Evolutionary conservation across 305 asterid genomes (phyloP).

Genomic region (Fraxinus nigra): DNA sequence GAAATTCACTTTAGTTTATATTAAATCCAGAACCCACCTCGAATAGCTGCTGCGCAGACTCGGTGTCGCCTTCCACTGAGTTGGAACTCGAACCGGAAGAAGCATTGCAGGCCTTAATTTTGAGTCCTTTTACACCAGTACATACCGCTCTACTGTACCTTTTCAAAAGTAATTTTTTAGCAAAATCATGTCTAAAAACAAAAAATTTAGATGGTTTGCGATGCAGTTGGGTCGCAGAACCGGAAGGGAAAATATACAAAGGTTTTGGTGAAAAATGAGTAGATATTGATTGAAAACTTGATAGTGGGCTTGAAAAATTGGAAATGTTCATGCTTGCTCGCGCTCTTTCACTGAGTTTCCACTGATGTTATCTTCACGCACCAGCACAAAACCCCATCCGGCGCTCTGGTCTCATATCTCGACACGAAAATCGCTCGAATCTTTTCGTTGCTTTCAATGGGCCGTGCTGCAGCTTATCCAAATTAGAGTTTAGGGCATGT

Average conservation of each 20-base stretch:
- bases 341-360: not conserved
- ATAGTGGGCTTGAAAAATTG: conserved; percentile 17
- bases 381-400: not conserved
- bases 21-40: conserved; percentile 39
- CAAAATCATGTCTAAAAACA: conserved; percentile 16
- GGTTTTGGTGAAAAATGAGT: conserved; percentile 29
- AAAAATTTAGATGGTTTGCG: conserved; percentile 25
- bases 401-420: not conserved
- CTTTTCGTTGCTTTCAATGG: not conserved
- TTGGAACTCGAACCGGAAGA: conserved; percentile 32
- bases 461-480: not conserved
- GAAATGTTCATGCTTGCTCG: conserved; percentile 16
- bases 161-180: conserved; percentile 22
- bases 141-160: conserved; percentile 10
- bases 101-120: conserved; percentile 32
- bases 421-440: not conserved
- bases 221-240: conserved; percentile 29
- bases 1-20: not conserved
- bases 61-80: conserved; percentile 33
- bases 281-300: conserved; percentile 1
- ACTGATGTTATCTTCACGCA: not conserved
- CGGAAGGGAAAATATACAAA: conserved; percentile 18
- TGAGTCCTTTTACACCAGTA: conserved; percentile 23
- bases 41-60: conserved; percentile 56
- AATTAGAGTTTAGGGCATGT: not conserved